A percentile compares a stretch with the other conserved stretches of the same genome.
Evolutionary conservation across 1,284 basidiomycete genomes (phyloP).

Genomic region (Xanthoconium separans): DNA sequence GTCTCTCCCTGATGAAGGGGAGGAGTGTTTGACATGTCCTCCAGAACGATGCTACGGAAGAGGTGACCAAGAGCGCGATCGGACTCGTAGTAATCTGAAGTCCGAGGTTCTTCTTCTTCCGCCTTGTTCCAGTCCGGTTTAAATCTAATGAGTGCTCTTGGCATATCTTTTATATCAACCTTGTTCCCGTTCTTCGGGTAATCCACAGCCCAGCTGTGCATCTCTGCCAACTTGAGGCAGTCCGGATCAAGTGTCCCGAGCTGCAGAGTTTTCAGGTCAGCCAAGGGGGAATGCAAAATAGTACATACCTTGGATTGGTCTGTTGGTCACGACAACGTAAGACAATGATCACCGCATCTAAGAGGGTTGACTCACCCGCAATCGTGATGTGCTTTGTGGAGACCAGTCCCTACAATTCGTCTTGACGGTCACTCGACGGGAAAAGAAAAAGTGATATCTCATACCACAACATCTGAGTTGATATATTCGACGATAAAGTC

Average conservation of each 20-base stretch:
- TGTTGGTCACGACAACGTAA: constrained; percentile 21
- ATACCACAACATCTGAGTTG: constrained; percentile 72
- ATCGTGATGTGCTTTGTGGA: constrained; percentile 72
- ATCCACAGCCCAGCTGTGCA: constrained; percentile 72
- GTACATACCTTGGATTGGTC: constrained; percentile 70
- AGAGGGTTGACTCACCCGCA: constrained; percentile 44
- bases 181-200: constrained; percentile 72
- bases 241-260: constrained; percentile 61
- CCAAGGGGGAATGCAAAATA: neutral
- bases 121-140: constrained; percentile 78
- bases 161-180: constrained; percentile 55
- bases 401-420: constrained; percentile 52
- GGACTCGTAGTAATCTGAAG: constrained; percentile 70
- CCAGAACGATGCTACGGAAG: constrained; percentile 58
- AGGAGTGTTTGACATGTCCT: constrained; percentile 36
- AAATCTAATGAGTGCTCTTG: constrained; percentile 50
- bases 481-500: constrained; percentile 85
- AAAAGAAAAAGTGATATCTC: neutral
- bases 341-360: neutral
- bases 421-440: neutral
- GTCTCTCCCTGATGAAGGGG: constrained; percentile 20
- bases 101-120: constrained; percentile 56
- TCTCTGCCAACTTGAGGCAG: constrained; percentile 62
- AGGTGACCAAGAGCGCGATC: constrained; percentile 64
- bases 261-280: constrained; percentile 34